Evolutionary conservation across 2,329 filamentous ascomycete species (phyloP).

Genomic region (Peltaster fructicola): DNA sequence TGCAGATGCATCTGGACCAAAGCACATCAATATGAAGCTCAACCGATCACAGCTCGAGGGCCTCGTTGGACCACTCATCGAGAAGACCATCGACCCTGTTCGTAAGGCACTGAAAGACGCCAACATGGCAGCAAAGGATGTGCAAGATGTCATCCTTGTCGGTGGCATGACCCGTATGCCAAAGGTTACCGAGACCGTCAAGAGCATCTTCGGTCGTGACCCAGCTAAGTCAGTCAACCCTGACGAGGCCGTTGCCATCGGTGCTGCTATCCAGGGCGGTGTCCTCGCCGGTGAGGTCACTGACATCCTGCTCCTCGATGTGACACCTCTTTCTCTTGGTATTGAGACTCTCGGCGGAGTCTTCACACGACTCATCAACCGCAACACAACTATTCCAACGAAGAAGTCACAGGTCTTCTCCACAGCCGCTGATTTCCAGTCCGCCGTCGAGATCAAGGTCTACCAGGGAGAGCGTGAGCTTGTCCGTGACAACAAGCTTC

Average conservation of each 20-base stretch:
- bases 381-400: slow-evolving; percentile 96
- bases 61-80: slow-evolving; percentile 79
- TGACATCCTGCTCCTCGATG: slow-evolving; percentile 85
- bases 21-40: slow-evolving; percentile 97
- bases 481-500: slow-evolving; percentile 93
- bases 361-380: slow-evolving; percentile 95
- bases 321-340: slow-evolving; percentile 89
- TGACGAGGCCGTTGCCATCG: slow-evolving; percentile 93
- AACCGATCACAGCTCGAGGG: slow-evolving; percentile 82
- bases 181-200: slow-evolving; percentile 91
- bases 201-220: slow-evolving; percentile 90
- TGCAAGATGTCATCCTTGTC: slow-evolving; percentile 93
- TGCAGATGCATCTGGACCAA: slow-evolving; percentile 82
- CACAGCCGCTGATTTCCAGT: slow-evolving; percentile 95
- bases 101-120: slow-evolving; percentile 96
- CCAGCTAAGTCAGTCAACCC: slow-evolving; percentile 97
- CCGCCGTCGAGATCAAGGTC: slow-evolving; percentile 97
- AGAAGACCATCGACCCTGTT: slow-evolving; percentile 73
- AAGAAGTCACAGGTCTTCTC: slow-evolving; percentile 99
- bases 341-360: slow-evolving; percentile 97
- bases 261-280: slow-evolving; percentile 92
- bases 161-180: slow-evolving; percentile 99
- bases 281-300: slow-evolving; percentile 94
- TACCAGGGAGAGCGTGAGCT: slow-evolving; percentile 99
- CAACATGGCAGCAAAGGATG: slow-evolving; percentile 75